phyloP scores from a whole-genome alignment of 768 basidiomycete species.

The Mycena pura region DNA sequence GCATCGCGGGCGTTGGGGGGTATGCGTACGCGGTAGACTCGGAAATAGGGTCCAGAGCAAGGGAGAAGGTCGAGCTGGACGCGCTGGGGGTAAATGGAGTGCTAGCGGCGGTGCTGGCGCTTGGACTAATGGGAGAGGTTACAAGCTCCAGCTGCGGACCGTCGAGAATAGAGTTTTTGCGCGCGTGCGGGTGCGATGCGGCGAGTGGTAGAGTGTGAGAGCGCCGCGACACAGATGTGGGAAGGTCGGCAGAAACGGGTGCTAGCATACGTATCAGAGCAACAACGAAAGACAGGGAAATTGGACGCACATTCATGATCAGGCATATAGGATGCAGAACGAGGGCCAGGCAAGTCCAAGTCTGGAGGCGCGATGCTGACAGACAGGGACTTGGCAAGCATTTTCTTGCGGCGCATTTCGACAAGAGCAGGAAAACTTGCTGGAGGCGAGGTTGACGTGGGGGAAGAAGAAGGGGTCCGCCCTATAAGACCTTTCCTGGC shows the following conservation, averaged over 20 bases:
- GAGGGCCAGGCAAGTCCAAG: constrained; percentile 35
- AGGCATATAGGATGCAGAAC: constrained; percentile 10
- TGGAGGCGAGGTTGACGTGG: constrained; percentile 31
- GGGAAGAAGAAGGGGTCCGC: constrained; percentile 30
- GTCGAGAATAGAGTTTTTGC: constrained; percentile 74
- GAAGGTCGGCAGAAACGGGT: constrained; percentile 4
- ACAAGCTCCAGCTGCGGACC: constrained; percentile 44
- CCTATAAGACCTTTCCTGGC: constrained; percentile 65
- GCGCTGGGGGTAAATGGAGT: constrained; percentile 44
- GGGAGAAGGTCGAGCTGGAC: constrained; percentile 55
- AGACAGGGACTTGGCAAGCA: constrained; percentile 69
- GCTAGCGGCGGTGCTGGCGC: constrained; percentile 32
- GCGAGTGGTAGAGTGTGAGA: constrained; percentile 56
- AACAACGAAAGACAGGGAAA: background rate
- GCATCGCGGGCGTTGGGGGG: constrained; percentile 44
- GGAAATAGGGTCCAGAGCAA: constrained; percentile 56
- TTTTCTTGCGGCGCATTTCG: constrained; percentile 59
- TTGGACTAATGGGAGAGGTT: constrained; percentile 34
- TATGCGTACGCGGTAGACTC: constrained; percentile 42
- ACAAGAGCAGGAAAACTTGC: constrained; percentile 54
- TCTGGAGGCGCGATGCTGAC: constrained; percentile 65
- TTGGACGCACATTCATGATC: constrained; percentile 25
- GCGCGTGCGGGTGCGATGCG: constrained; percentile 76
- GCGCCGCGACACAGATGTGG: constrained; percentile 31
- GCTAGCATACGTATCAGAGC: constrained; percentile 28